Base-by-base conservation (phyloP, 352 stramenopile genomes). In the Poterioochromonas sp. region DNA sequence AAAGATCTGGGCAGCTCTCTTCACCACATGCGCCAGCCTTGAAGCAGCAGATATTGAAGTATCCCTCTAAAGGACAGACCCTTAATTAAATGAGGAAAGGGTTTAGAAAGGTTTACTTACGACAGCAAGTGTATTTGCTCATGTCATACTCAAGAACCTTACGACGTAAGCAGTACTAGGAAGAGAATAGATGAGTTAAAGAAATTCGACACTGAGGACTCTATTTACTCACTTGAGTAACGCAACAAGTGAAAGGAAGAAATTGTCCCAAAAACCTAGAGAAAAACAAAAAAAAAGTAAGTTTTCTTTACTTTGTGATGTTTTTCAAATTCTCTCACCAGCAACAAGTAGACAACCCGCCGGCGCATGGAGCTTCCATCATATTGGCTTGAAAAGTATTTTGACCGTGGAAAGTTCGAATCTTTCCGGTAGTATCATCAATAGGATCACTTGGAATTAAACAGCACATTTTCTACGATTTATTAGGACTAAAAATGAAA, bases 31-130 rank as follows among this genome's bases (percentile, higher is more conserved):
- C 74, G 0, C 88, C 89, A 20, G 87, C 84, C 62, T 84, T 82
- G 49, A 87, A 63, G 73, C 87, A 89, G 69, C 91, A 83, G 54
- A 91, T 81, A 78, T 91, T 86, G 84, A 93, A 90, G 82, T 92
- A 92, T 29, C 89, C 88, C 79, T 93, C 51, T 62, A 62, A 32
- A 62, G 32, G 1, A 44, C 11, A 71, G 11, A 22, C 20, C 15
- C 8, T 43, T 29, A 35, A 29, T 5, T 12, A 71, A 44, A 29
- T 26, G 15, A 15, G 2, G 41, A 44, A 22, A 29, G 39, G 5
- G 2, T 8, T 71, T 35, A 47, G n/a, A 35, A 62, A 62, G 29
- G 5, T 22, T 32, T 8, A 32, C 51, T 62, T 62, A 62, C 51
- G 60, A 43, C 3, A 74, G 65, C 65, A 74, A 34, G 20, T 54